Conservation (phyloP, 2,329 filamentous ascomycete species). For the Sarocladium strictum region DNA sequence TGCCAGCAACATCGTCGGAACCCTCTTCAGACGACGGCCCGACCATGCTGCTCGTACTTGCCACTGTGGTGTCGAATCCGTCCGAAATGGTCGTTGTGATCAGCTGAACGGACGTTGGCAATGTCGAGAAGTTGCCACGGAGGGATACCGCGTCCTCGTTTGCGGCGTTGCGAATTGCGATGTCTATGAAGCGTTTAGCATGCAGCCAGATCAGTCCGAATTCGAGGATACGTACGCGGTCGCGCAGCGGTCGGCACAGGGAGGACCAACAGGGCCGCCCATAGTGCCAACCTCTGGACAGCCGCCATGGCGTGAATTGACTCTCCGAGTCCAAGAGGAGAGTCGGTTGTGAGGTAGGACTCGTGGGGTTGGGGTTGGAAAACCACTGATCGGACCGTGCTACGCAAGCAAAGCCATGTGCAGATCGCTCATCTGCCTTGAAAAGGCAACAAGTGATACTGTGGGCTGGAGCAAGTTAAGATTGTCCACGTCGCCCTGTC, state of each 20-base stretch:
- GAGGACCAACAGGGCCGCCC: neutral
- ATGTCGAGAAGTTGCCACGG: neutral
- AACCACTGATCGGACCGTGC: neutral
- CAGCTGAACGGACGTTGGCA: neutral
- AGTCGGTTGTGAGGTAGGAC: constrained; percentile 2
- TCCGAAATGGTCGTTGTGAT: neutral
- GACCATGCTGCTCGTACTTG: neutral
- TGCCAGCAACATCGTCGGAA: neutral
- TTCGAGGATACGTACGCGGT: neutral
- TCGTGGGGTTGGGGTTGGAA: neutral
- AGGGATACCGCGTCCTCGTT: neutral
- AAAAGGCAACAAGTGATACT: neutral
- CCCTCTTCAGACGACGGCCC: neutral
- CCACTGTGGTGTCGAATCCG: neutral
- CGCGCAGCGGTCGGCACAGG: neutral
- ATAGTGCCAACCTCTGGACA: neutral
- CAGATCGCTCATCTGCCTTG: neutral
- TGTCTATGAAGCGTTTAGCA: neutral
- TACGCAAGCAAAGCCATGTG: neutral
- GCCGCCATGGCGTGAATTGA: neutral
- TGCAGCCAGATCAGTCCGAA: neutral
- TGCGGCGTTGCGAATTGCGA: neutral
- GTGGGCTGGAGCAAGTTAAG: neutral
- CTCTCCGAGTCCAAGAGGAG: constrained; percentile 9
- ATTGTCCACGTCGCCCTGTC: too few relatives aligned